Conservation (phyloP, 75 land plant species). For the Sequoiadendron giganteum region DNA sequence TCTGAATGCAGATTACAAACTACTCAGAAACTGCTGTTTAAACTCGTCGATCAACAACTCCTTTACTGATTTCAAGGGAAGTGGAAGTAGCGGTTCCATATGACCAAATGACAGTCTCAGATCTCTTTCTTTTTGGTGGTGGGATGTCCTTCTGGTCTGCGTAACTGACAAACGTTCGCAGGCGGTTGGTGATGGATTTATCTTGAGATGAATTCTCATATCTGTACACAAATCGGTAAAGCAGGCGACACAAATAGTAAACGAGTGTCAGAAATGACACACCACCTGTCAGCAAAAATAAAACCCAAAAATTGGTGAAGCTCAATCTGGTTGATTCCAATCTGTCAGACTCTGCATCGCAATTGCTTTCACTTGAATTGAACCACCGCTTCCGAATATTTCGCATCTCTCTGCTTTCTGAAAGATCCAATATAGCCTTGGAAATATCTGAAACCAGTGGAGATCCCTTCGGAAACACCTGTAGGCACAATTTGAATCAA, state of each 20-base stretch:
- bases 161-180: not conserved
- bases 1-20: too few species aligned
- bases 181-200: not conserved
- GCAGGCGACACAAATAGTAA: constrained; percentile 11
- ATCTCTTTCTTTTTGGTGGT: not conserved
- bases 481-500: not conserved
- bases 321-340: constrained; percentile 13
- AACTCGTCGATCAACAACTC: too few species aligned
- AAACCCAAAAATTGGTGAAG: constrained; percentile 25
- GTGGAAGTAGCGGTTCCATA: not conserved
- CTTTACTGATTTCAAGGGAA: not conserved
- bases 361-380: constrained; percentile 12
- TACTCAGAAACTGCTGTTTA: too few species aligned
- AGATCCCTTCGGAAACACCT: constrained; percentile 73
- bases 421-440: constrained; percentile 43
- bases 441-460: constrained; percentile 49
- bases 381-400: constrained; percentile 40
- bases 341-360: not conserved
- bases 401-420: constrained; percentile 46
- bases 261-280: constrained; percentile 18
- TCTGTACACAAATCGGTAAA: not conserved
- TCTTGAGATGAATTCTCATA: not conserved
- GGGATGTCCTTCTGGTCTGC: not conserved
- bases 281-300: constrained; percentile 23
- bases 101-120: not conserved